phyloP scores from a whole-genome alignment of 257 asterid species.

The Verbascum thapsus region DNA sequence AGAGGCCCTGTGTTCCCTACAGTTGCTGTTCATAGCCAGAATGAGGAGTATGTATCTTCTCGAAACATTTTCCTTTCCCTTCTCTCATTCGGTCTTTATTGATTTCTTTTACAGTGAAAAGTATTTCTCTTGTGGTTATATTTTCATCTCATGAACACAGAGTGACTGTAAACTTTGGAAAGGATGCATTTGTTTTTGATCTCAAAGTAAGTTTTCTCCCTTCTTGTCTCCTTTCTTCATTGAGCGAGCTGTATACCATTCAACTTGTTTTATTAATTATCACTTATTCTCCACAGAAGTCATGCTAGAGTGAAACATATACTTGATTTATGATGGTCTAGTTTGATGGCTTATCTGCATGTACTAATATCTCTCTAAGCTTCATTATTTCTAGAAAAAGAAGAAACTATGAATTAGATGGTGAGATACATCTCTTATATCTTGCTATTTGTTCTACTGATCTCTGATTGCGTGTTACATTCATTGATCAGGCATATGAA shows the following conservation, averaged over 20 bases:
- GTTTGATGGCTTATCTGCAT: background rate
- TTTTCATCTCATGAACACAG: conserved; percentile 53
- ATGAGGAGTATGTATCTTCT: conserved; percentile 82
- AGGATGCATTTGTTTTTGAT: conserved; percentile 78
- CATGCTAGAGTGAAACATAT: conserved; percentile 13
- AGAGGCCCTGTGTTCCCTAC: conserved; percentile 87
- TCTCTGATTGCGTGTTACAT: conserved; percentile 10
- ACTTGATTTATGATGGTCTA: conserved; percentile 2
- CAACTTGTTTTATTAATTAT: conserved; percentile 21
- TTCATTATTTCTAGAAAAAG: conserved; percentile 1
- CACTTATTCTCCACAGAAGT: conserved; percentile 10
- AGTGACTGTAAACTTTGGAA: conserved; percentile 86
- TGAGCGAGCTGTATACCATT: background rate
- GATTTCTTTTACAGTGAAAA: conserved; percentile 17
- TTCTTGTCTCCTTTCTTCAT: conserved; percentile 10
- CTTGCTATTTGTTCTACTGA: background rate
- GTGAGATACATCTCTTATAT: conserved; percentile 1
- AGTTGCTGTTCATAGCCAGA: conserved; percentile 92
- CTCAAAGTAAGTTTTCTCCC: conserved; percentile 57
- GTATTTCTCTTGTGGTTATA: conserved; percentile 28
- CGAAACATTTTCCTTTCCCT: conserved; percentile 22
- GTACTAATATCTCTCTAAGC: background rate
- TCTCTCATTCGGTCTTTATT: too few species aligned
- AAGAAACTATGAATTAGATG: conserved; percentile 7
- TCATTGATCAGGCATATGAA: conserved; percentile 71